Evolutionary conservation across 208 protist genomes (phyloP).

Genomic region (Trichomonas vaginalis): DNA sequence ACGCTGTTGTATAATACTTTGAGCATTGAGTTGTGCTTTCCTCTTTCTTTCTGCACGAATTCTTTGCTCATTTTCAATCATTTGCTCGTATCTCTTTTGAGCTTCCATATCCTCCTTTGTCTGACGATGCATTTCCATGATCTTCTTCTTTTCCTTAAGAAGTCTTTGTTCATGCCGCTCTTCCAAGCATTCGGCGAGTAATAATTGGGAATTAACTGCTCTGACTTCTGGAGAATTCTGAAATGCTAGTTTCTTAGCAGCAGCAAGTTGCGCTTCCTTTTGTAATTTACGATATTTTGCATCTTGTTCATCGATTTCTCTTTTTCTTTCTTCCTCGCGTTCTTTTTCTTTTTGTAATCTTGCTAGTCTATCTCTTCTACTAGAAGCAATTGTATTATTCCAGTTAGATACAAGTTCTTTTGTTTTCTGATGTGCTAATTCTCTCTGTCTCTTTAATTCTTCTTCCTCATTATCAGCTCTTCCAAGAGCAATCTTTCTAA

Average conservation of each 20-base stretch:
- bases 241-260: background rate
- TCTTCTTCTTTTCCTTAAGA: background rate
- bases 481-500: background rate
- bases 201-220: background rate
- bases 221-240: background rate
- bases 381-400: background rate
- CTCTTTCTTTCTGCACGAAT: background rate
- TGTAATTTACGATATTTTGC: background rate
- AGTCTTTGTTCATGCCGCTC: background rate
- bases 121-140: background rate
- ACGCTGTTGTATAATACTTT: background rate
- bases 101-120: background rate
- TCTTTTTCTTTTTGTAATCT: background rate
- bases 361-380: background rate
- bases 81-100: background rate
- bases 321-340: background rate
- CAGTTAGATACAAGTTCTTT: background rate
- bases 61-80: background rate
- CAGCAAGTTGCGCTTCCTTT: background rate
- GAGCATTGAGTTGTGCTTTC: background rate
- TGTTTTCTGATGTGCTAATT: background rate
- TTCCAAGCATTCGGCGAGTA: background rate
- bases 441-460: background rate
- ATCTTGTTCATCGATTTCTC: background rate
- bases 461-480: background rate